Percentiles rank a stretch among this genome's conserved stretches.
phyloP scores from a whole-genome alignment of 2,329 filamentous ascomycete species.

The Stemphylium beticola region DNA sequence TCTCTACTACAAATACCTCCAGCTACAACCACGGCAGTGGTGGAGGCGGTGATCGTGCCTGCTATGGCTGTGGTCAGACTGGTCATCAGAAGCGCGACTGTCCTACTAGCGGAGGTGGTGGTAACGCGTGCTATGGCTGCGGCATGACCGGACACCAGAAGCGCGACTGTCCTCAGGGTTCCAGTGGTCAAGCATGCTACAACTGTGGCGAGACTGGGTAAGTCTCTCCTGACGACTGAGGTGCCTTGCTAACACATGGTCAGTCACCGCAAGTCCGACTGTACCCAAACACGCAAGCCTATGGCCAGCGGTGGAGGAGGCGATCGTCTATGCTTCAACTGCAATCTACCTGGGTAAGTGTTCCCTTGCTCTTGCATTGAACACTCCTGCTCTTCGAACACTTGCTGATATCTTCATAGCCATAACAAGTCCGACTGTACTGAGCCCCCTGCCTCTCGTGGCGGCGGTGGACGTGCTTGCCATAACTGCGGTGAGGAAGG shows the following conservation, averaged over 20 bases:
- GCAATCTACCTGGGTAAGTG: constrained; percentile 27
- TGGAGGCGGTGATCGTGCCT: constrained; percentile 26
- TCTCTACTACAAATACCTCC: constrained; percentile 4
- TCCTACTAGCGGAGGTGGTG: constrained; percentile 21
- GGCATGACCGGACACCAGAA: constrained; percentile 30
- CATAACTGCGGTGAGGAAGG: constrained; percentile 38
- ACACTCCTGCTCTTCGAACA: neutral
- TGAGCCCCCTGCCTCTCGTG: constrained; percentile 22
- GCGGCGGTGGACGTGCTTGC: constrained; percentile 29
- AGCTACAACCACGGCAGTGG: constrained; percentile 16
- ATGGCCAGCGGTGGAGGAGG: constrained; percentile 18
- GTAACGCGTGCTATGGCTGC: constrained; percentile 33
- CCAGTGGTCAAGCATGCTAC: constrained; percentile 33
- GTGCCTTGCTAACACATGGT: neutral
- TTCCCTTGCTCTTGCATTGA: neutral
- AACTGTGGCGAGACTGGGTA: constrained; percentile 40
- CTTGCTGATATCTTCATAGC: constrained; percentile 10
- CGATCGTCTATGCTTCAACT: constrained; percentile 30
- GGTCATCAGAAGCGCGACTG: constrained; percentile 35
- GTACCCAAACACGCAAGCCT: constrained; percentile 27
- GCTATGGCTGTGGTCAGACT: constrained; percentile 30
- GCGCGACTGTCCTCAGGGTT: constrained; percentile 25
- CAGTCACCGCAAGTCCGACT: constrained; percentile 35
- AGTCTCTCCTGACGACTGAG: neutral
- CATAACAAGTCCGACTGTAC: constrained; percentile 38